These are phyloP conservation scores for Calonectria hongkongensis DNA, from an alignment of 2,329 filamentous ascomycete genomes.

Conservation along the genomic window DNA sequence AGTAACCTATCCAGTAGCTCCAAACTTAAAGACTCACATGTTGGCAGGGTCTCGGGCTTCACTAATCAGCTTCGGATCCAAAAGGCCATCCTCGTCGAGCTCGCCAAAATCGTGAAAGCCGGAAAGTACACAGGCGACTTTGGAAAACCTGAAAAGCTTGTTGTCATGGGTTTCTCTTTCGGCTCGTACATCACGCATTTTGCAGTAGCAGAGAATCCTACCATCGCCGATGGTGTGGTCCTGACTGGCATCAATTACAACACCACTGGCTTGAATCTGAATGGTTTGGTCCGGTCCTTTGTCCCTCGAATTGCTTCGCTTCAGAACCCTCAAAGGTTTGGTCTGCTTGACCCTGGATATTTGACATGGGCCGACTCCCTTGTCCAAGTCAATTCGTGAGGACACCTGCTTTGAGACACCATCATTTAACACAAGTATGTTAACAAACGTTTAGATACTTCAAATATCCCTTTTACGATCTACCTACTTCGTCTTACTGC, in stretches of 20 bases:
- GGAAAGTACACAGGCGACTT: slow-evolving; percentile 41
- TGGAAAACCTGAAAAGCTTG: slow-evolving; percentile 40
- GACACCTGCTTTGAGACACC: too few relatives aligned
- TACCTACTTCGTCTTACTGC: slow-evolving; percentile 37
- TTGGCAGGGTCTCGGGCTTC: slow-evolving; percentile 40
- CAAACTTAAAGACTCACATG: background rate
- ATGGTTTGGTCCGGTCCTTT: slow-evolving; percentile 43
- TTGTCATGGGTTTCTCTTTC: slow-evolving; percentile 48
- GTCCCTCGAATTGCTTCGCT: slow-evolving; percentile 44
- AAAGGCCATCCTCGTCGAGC: slow-evolving; percentile 44
- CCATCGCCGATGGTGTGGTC: slow-evolving; percentile 38
- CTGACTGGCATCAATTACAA: slow-evolving; percentile 46
- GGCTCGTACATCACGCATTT: slow-evolving; percentile 45
- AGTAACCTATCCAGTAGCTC: fast-evolving
- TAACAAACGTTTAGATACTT: slow-evolving; percentile 38
- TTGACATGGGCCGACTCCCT: slow-evolving; percentile 44
- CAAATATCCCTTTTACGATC: slow-evolving; percentile 44
- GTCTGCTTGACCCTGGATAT: slow-evolving; percentile 36
- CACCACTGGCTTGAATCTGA: slow-evolving; percentile 36
- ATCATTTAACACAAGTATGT: background rate
- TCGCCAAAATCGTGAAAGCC: slow-evolving; percentile 40
- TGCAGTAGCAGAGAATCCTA: slow-evolving; percentile 41
- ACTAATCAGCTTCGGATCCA: slow-evolving; percentile 45
- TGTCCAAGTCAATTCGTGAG: slow-evolving; percentile 42
- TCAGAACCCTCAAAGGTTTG: slow-evolving; percentile 39